Base-by-base conservation (phyloP, 2,329 filamentous ascomycete genomes). In the Venturia effusa region DNA sequence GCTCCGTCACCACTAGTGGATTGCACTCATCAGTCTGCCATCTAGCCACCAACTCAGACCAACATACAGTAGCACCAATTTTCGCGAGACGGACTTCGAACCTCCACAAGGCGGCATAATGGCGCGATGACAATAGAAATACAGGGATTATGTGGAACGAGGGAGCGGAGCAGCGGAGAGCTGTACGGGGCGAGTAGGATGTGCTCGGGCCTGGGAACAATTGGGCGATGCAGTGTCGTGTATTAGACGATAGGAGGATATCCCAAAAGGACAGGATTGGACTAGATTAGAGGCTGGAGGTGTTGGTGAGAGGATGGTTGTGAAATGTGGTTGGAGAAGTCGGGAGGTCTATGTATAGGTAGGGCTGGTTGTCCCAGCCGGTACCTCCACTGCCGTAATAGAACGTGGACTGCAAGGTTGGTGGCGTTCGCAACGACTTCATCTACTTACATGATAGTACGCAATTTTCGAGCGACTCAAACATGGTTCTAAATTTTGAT, bases 21-120 rank as follows among this genome's bases (percentile, higher is more conserved):
- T 43, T 41, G 11, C 45, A 63, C 34, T 17, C 3, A 48, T 63
- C 40, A 63, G 45, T 51, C 37, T 51, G 40, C 43, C 60, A 4
- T 62, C 60, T 32, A 22, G 17, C 40, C 41, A 54, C 24, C 41
- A 24, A 24, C n/a, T n/a, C 34, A 45, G 43, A 71, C 71, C 61
- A 67, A 84, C 84, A 74, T 79, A 95, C 89, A 97, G 83, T 71
- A 97, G 84, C 73, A 97, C 92, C 79, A 97, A 89, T 87, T 97
- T 97, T 79, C 92, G 90, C 84, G 95, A 90, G 71, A 93, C 90
- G 64, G 90, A 92, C 81, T 95, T 81, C 66, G 75, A 77, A 69
- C 78, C 79, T 72, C 79, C 61, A 43, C 61, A 63, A 19, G 59
- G 61, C 27, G 61, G 61, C 61, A 63, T 63, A 22, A 27, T 34